phyloP scores from a whole-genome alignment of 2,329 filamentous ascomycete species.

The Neofusicoccum umdonicola region DNA sequence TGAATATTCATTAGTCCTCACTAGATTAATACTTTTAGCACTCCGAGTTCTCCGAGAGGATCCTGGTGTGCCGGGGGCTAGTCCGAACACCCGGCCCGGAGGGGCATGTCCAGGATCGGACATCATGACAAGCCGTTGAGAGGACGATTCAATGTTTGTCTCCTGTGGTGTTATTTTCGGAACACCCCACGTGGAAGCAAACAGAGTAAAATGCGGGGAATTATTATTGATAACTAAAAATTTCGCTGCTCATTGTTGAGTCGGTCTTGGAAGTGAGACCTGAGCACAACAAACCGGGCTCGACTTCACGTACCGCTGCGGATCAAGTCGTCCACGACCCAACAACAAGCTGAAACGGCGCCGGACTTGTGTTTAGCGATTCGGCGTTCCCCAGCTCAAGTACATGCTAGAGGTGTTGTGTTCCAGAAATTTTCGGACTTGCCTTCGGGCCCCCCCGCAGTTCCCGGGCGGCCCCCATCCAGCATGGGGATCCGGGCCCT shows the following conservation, averaged over 20 bases:
- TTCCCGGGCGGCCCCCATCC: constrained; percentile 5
- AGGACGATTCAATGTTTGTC: neutral
- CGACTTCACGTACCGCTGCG: neutral
- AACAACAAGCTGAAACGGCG: neutral
- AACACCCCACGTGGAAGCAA: neutral
- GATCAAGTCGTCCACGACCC: neutral
- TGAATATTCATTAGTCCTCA: neutral
- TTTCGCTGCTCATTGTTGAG: neutral
- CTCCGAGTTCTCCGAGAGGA: neutral
- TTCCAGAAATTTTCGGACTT: constrained; percentile 2
- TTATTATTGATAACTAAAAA: neutral
- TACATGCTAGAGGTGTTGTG: neutral
- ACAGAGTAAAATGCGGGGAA: too few relatives aligned
- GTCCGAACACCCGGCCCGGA: constrained; percentile 6
- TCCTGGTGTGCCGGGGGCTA: neutral
- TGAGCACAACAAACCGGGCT: neutral
- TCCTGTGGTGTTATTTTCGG: neutral
- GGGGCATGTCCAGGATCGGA: neutral
- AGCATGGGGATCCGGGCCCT: constrained; percentile 16
- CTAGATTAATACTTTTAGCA: neutral
- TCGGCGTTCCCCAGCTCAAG: neutral
- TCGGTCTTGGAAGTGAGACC: neutral
- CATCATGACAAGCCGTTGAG: neutral
- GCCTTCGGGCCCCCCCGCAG: constrained; percentile 11
- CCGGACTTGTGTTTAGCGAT: neutral